Evolutionary conservation across 1,139 yeast species (phyloP).

Genomic region (Pichia sp.): DNA sequence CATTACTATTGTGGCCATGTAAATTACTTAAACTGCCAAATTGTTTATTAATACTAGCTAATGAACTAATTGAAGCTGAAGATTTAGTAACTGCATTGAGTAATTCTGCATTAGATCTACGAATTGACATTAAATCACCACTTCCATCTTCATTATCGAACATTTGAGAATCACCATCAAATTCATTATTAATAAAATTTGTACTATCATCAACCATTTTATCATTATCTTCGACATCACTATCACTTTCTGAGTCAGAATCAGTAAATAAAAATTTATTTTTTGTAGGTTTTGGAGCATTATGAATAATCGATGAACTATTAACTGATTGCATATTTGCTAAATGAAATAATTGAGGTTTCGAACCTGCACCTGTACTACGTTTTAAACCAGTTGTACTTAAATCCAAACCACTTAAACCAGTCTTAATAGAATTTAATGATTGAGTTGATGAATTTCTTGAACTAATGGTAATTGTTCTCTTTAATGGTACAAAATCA

Average conservation of each 20-base stretch:
- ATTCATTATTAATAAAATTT: not conserved
- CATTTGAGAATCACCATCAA: not conserved
- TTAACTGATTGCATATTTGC: conserved; percentile 1
- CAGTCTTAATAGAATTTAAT: conserved; percentile 26
- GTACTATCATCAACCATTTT: conserved; percentile 14
- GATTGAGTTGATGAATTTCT: conserved; percentile 12
- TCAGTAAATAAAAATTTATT: conserved; percentile 19
- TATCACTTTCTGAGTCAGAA: conserved; percentile 8
- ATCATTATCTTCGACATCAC: conserved; percentile 9
- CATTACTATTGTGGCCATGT: not conserved
- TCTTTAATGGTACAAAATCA: conserved; percentile 10
- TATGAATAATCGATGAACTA: not conserved
- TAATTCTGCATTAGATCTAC: not conserved
- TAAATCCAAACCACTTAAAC: conserved; percentile 28
- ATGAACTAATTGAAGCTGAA: conserved; percentile 3
- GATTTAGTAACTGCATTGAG: conserved; percentile 8
- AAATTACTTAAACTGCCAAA: conserved; percentile 5
- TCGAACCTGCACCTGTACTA: conserved; percentile 26
- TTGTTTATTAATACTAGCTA: conserved; percentile 8
- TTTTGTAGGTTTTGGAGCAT: not conserved
- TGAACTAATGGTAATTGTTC: conserved; percentile 19
- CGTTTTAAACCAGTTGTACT: conserved; percentile 23
- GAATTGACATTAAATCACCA: not conserved
- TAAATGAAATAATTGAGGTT: conserved; percentile 25
- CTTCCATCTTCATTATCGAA: not conserved